Evolutionary conservation across 129 eudicot species (phyloP).

Genomic region (Ambrosia trifida): DNA sequence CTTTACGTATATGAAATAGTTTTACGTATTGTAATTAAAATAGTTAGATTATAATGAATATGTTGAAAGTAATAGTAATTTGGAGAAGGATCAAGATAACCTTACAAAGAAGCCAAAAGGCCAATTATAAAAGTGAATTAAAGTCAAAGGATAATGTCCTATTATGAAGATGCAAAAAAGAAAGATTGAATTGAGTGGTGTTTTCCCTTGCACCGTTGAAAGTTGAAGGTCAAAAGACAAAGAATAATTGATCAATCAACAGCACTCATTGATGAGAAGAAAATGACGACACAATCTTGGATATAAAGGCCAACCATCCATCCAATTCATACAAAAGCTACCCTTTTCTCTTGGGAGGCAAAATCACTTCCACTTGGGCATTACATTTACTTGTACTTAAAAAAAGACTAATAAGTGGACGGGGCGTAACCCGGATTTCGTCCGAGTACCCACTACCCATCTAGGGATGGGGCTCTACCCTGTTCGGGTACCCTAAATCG

Average conservation of each 20-base stretch:
- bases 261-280: constrained; percentile 23
- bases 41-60: not conserved
- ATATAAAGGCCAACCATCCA: constrained; percentile 17
- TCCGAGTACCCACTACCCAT: too few species aligned
- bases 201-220: constrained; percentile 32
- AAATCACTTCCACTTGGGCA: constrained; percentile 13
- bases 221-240: constrained; percentile 32
- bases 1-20: not conserved
- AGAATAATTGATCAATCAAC: constrained; percentile 34
- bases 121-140: constrained; percentile 27
- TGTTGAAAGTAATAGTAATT: not conserved
- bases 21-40: not conserved
- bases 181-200: constrained; percentile 31
- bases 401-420: too few species aligned
- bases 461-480: too few species aligned
- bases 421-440: too few species aligned
- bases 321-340: constrained; percentile 27
- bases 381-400: not conserved
- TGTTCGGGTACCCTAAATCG: too few species aligned
- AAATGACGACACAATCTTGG: constrained; percentile 32
- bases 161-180: constrained; percentile 17
- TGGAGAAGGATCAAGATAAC: constrained; percentile 27
- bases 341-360: constrained; percentile 19
- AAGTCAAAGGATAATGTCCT: constrained; percentile 34
- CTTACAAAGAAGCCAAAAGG: constrained; percentile 35